These are phyloP conservation scores for Trametes versicolor DNA, from an alignment of 1,284 basidiomycete genomes.

Conservation along the genomic window DNA sequence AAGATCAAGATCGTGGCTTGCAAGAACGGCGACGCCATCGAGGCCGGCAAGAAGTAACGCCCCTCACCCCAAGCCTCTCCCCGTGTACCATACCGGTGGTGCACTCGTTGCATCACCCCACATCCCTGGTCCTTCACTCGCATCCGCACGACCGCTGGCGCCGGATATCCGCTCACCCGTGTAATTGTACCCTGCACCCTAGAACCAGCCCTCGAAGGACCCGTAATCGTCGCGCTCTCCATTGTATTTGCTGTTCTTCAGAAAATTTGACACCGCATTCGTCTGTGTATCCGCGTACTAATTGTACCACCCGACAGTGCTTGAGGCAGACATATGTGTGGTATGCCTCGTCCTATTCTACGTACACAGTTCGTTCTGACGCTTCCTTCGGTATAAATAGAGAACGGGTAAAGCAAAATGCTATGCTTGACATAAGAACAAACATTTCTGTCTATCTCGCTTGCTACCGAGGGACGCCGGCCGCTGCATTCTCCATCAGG, in stretches of 20 bases:
- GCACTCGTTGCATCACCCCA: not conserved
- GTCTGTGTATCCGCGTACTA: constrained; percentile 7
- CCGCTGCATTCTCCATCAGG: not conserved
- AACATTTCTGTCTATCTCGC: not conserved
- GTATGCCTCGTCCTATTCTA: not conserved
- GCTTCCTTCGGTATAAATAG: not conserved
- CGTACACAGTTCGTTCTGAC: not conserved
- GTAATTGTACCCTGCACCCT: constrained; percentile 25
- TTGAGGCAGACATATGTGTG: not conserved
- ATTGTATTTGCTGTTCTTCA: constrained; percentile 19
- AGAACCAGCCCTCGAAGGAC: constrained; percentile 26
- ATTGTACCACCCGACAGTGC: not conserved
- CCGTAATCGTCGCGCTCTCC: constrained; percentile 24
- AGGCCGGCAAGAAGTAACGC: constrained; percentile 72
- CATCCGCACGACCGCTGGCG: constrained; percentile 14
- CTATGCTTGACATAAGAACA: not conserved
- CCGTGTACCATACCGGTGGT: constrained; percentile 2
- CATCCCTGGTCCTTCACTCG: not conserved
- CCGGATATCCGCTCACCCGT: constrained; percentile 12
- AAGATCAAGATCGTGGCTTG: constrained; percentile 97
- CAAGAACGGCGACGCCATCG: constrained; percentile 90
- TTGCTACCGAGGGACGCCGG: not conserved
- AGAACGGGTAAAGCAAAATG: not conserved
- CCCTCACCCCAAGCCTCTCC: not conserved
- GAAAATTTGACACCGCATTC: constrained; percentile 3